Conservation (phyloP, 495 filamentous ascomycete genomes). For the Lasiosphaeris hirsuta region DNA sequence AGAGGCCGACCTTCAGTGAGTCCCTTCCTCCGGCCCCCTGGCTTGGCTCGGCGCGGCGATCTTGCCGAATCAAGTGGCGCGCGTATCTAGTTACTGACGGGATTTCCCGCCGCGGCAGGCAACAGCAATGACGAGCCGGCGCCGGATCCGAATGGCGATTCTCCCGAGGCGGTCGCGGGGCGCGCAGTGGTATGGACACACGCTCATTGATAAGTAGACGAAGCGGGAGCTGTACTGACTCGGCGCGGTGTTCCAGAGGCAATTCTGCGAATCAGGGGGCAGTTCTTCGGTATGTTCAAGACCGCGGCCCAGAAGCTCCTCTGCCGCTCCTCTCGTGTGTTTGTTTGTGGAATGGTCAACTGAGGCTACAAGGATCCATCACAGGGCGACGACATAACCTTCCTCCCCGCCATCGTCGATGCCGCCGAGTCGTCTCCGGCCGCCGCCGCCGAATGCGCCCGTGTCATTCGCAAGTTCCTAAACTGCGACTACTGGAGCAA, state of each 20-base stretch:
- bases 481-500: conserved; percentile 55
- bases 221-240: conserved; percentile 11
- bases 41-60: neutral
- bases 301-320: neutral
- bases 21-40: conserved; percentile 10
- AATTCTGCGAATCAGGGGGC: conserved; percentile 77
- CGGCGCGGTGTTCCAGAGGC: conserved; percentile 30
- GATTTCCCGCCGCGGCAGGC: conserved; percentile 8
- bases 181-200: conserved; percentile 47
- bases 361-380: neutral
- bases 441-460: conserved; percentile 75
- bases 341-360: neutral
- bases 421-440: conserved; percentile 84
- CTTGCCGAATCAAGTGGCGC: too few relatives aligned
- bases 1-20: conserved; percentile 37
- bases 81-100: neutral
- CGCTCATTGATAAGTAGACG: neutral
- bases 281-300: conserved; percentile 49
- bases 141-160: conserved; percentile 38
- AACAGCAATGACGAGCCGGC: conserved; percentile 20
- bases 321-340: neutral
- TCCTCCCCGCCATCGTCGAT: conserved; percentile 93
- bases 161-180: conserved; percentile 56
- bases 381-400: conserved; percentile 83
- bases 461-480: conserved; percentile 77